phyloP scores from a whole-genome alignment of 441 rosid species.

The Adansonia gregorii region DNA sequence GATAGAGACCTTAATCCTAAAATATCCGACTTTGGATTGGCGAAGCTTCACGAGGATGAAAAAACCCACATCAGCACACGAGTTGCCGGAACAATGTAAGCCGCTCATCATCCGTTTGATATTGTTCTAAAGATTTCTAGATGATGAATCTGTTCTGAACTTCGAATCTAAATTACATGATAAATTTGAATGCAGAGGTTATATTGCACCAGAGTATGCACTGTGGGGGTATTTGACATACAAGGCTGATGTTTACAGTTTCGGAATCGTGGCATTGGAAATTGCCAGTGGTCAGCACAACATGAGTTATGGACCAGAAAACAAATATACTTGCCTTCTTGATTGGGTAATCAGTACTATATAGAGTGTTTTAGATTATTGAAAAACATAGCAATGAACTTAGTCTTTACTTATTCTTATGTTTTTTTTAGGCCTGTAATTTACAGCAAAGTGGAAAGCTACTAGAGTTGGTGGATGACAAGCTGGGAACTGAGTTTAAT shows the following conservation, averaged over 20 bases:
- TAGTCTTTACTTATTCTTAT: neutral
- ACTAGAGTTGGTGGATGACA: conserved; percentile 55
- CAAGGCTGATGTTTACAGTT: conserved; percentile 57
- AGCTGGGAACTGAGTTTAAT: conserved; percentile 46
- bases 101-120: neutral
- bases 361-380: neutral
- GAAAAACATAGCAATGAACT: neutral
- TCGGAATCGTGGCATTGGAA: conserved; percentile 50
- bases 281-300: conserved; percentile 43
- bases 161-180: neutral
- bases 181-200: conserved; percentile 35
- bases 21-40: conserved; percentile 57
- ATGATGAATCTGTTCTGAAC: neutral
- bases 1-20: conserved; percentile 45
- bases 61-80: conserved; percentile 55
- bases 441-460: conserved; percentile 48
- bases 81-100: conserved; percentile 51
- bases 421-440: conserved; percentile 48
- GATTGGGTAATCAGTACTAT: conserved; percentile 44
- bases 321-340: conserved; percentile 38
- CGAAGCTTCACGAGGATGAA: conserved; percentile 52
- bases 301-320: conserved; percentile 23
- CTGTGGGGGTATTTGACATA: conserved; percentile 44
- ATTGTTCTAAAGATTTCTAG: neutral
- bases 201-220: conserved; percentile 50